Conservation (phyloP, 345 rosid species). For the Sisymbrium altissimum region DNA sequence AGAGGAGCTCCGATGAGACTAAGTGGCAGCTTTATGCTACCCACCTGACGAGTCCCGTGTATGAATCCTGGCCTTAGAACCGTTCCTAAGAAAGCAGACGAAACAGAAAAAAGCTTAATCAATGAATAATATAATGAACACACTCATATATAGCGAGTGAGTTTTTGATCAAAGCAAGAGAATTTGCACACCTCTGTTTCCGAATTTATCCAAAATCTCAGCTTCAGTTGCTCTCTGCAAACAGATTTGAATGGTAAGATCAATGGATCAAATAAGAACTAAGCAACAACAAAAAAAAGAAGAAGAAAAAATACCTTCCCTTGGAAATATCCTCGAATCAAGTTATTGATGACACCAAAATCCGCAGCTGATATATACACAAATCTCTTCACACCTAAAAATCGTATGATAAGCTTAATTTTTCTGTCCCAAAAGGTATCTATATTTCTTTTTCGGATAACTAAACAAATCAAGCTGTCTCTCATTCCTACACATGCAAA, state of each 20-base stretch:
- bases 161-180: neutral
- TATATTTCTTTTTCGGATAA: neutral
- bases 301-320: constrained; percentile 53
- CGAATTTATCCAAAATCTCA: constrained; percentile 41
- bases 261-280: neutral
- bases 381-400: constrained; percentile 56
- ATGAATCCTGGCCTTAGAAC: constrained; percentile 66
- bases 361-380: constrained; percentile 67
- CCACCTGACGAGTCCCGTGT: constrained; percentile 54
- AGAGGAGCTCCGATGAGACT: constrained; percentile 60
- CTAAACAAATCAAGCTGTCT: neutral
- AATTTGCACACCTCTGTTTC: constrained; percentile 41
- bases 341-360: constrained; percentile 47
- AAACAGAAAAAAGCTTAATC: neutral
- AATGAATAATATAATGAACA: neutral
- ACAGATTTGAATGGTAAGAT: neutral
- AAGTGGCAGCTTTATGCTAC: constrained; percentile 47
- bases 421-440: neutral
- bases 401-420: neutral
- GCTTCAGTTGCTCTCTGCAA: constrained; percentile 60
- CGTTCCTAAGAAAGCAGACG: constrained; percentile 35
- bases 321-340: constrained; percentile 50
- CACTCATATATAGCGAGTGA: neutral
- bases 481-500: constrained; percentile 7
- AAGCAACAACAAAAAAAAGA: neutral